Evolutionary conservation across 352 stramenopile species (phyloP).

Genomic region (Peronospora farinosa): DNA sequence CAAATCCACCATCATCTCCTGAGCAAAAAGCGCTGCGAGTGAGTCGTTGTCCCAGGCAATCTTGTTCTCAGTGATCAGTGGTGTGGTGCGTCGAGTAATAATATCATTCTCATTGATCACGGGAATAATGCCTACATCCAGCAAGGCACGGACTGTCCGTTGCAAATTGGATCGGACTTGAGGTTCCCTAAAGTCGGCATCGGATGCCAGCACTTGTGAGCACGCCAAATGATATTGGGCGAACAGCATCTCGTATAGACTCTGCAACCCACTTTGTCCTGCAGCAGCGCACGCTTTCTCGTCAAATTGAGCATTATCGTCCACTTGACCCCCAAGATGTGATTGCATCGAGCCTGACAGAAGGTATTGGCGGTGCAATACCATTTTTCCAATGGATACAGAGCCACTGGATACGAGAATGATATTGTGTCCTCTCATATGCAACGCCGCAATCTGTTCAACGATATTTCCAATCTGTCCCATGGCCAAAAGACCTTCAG

Average conservation of each 20-base stretch:
- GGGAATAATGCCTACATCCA: conserved; percentile 80
- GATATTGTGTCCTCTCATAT: conserved; percentile 79
- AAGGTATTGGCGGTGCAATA: conserved; percentile 74
- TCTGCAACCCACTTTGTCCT: conserved; percentile 75
- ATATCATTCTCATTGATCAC: conserved; percentile 87
- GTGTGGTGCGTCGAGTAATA: conserved; percentile 59
- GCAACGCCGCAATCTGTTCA: conserved; percentile 74
- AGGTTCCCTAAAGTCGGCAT: conserved; percentile 68
- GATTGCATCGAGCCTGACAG: conserved; percentile 81
- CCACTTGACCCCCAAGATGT: conserved; percentile 60
- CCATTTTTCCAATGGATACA: conserved; percentile 73
- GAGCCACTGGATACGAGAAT: conserved; percentile 82
- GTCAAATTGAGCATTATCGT: conserved; percentile 51
- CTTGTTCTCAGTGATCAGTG: conserved; percentile 49
- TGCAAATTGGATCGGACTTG: conserved; percentile 61
- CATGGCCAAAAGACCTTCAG: conserved; percentile 68
- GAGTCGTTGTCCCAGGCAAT: conserved; percentile 86
- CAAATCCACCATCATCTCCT: conserved; percentile 63
- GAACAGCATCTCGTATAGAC: conserved; percentile 84
- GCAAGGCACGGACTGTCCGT: conserved; percentile 50
- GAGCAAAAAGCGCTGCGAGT: conserved; percentile 67
- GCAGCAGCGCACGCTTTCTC: conserved; percentile 66
- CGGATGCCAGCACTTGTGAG: conserved; percentile 73
- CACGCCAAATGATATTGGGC: conserved; percentile 79
- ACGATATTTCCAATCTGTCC: conserved; percentile 83